A percentile compares a stretch with the other conserved stretches of the same genome.
Conservation (phyloP, 306 rosid species). For the Citrullus colocynthis region DNA sequence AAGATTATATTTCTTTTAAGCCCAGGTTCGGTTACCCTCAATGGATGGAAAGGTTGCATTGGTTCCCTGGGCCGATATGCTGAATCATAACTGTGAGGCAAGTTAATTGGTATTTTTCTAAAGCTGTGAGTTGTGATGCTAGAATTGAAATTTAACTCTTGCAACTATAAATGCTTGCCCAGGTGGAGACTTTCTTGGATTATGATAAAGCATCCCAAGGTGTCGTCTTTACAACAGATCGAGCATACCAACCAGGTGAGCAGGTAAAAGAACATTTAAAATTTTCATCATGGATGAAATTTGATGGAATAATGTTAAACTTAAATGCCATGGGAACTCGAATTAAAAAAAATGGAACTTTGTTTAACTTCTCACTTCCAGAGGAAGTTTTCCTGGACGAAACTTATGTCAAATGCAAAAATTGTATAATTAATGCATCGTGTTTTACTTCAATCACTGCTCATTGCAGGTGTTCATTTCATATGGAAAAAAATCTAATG, state of each 20-base stretch:
- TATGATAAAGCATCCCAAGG: constrained; percentile 73
- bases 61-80: constrained; percentile 99
- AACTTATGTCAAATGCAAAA: neutral
- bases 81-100: constrained; percentile 92
- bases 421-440: neutral
- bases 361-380: neutral
- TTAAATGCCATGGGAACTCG: neutral
- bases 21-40: constrained; percentile 86
- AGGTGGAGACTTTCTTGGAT: constrained; percentile 94
- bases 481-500: constrained; percentile 85
- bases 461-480: constrained; percentile 79
- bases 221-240: constrained; percentile 68
- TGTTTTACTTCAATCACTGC: constrained; percentile 8
- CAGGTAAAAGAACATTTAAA: constrained; percentile 49
- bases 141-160: constrained; percentile 9
- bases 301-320: neutral
- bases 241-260: constrained; percentile 94
- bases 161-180: constrained; percentile 17
- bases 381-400: neutral
- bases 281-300: constrained; percentile 7
- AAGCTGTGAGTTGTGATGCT: neutral
- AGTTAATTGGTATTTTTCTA: constrained; percentile 13
- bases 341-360: neutral
- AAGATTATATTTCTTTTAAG: neutral
- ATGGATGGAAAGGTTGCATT: constrained; percentile 79